Evolutionary conservation across 2,329 filamentous ascomycete species (phyloP).

Genomic region (Exophiala bonariae): DNA sequence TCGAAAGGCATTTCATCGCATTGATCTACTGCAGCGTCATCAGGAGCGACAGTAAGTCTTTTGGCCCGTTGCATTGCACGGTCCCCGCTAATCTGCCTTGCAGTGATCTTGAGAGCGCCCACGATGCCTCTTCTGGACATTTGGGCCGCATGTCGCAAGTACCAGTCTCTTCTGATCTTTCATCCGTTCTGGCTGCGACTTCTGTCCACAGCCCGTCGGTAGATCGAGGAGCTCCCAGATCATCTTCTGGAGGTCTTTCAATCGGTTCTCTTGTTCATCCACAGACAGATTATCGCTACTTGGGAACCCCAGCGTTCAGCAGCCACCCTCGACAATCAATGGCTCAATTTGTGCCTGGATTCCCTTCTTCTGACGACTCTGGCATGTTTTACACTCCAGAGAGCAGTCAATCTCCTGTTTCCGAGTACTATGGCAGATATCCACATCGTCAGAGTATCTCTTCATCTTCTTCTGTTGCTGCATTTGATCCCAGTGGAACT

Average conservation of each 20-base stretch:
- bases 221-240: conserved; percentile 22
- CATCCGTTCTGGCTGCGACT: conserved; percentile 24
- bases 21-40: conserved; percentile 48
- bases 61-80: not conserved
- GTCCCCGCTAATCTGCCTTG: conserved; percentile 2
- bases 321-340: conserved; percentile 17
- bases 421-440: conserved; percentile 26
- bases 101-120: conserved; percentile 24
- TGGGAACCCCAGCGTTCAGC: conserved; percentile 24
- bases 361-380: conserved; percentile 26
- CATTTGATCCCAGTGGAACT: conserved; percentile 22
- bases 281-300: conserved; percentile 23
- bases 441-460: conserved; percentile 28
- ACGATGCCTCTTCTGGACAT: conserved; percentile 11
- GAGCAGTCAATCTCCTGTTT: conserved; percentile 29
- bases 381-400: conserved; percentile 28
- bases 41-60: conserved; percentile 51
- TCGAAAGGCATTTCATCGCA: conserved; percentile 49
- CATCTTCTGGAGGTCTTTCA: conserved; percentile 25
- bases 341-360: conserved; percentile 20
- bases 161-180: conserved; percentile 21
- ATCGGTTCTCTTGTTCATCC: conserved; percentile 30
- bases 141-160: conserved; percentile 18
- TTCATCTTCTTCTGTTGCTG: conserved; percentile 28
- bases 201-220: conserved; percentile 23